Evolutionary conservation across 345 rosid species (phyloP).

Genomic region (Citrus australasica): DNA sequence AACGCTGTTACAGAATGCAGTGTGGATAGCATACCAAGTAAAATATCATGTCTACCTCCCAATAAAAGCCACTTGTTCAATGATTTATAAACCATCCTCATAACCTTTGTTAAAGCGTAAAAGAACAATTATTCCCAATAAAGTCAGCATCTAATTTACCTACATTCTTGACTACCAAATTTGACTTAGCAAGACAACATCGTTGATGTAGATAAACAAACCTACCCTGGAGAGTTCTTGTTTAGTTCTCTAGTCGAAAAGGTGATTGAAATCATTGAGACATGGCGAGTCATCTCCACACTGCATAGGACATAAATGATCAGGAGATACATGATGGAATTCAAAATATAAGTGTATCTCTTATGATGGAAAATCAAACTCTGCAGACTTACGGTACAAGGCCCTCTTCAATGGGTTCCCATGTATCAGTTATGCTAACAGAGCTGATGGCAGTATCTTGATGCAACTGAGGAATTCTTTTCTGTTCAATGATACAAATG

Average conservation of each 20-base stretch:
- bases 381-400: slow-evolving; percentile 65
- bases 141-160: not conserved
- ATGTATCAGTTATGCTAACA: slow-evolving; percentile 83
- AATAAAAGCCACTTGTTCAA: not conserved
- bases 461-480: slow-evolving; percentile 69
- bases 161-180: not conserved
- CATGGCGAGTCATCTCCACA: slow-evolving; percentile 91
- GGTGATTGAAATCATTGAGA: slow-evolving; percentile 90
- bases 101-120: not conserved
- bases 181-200: not conserved
- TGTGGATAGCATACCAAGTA: not conserved
- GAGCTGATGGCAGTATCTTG: slow-evolving; percentile 90
- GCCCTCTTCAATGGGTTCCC: slow-evolving; percentile 98
- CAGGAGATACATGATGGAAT: not conserved
- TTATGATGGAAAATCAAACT: not conserved
- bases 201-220: not conserved
- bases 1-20: not conserved
- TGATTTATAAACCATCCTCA: not conserved
- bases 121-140: not conserved
- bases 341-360: not conserved
- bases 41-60: not conserved
- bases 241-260: slow-evolving; percentile 72
- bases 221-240: slow-evolving; percentile 78
- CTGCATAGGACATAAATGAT: slow-evolving; percentile 45
- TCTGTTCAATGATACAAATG: slow-evolving; percentile 39